Evolutionary conservation across 2,329 filamentous ascomycete species (phyloP).

Genomic region (Exophiala sp.): DNA sequence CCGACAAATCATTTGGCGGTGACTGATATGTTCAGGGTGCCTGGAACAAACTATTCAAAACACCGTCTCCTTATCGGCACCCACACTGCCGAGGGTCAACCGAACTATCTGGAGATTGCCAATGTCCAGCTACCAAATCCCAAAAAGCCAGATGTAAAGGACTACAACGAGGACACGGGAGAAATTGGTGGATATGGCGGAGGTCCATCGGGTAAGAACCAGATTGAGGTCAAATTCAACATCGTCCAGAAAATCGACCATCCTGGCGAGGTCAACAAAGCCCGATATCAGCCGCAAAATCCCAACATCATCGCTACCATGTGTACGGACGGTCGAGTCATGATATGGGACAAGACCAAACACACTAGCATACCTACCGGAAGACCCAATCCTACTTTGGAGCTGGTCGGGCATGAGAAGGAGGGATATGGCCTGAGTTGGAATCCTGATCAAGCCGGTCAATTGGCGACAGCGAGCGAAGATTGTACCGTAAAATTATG

Average conservation of each 20-base stretch:
- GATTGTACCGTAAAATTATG: conserved; percentile 88
- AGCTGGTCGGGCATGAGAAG: conserved; percentile 73
- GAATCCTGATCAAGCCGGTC: conserved; percentile 77
- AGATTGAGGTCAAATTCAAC: conserved; percentile 71
- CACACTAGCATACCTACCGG: conserved; percentile 72
- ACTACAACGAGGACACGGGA: conserved; percentile 86
- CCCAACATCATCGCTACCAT: conserved; percentile 93
- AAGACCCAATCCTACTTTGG: conserved; percentile 72
- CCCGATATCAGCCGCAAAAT: conserved; percentile 94
- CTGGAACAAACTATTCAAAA: conserved; percentile 77
- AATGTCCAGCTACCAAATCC: conserved; percentile 86
- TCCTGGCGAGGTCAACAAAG: conserved; percentile 96
- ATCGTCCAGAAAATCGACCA: conserved; percentile 96
- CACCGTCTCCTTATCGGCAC: conserved; percentile 91
- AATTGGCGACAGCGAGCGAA: conserved; percentile 83
- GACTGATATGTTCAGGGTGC: conserved; percentile 46
- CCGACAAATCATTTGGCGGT: not conserved
- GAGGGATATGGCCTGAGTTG: conserved; percentile 92
- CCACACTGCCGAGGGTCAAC: conserved; percentile 77
- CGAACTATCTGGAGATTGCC: conserved; percentile 92
- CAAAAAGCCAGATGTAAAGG: conserved; percentile 62
- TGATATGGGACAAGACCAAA: conserved; percentile 95
- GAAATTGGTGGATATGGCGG: conserved; percentile 92
- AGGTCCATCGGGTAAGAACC: conserved; percentile 57
- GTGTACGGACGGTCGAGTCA: conserved; percentile 76